phyloP scores from a whole-genome alignment of 495 filamentous ascomycete genomes.

The Diplogelasinospora grovesii region DNA sequence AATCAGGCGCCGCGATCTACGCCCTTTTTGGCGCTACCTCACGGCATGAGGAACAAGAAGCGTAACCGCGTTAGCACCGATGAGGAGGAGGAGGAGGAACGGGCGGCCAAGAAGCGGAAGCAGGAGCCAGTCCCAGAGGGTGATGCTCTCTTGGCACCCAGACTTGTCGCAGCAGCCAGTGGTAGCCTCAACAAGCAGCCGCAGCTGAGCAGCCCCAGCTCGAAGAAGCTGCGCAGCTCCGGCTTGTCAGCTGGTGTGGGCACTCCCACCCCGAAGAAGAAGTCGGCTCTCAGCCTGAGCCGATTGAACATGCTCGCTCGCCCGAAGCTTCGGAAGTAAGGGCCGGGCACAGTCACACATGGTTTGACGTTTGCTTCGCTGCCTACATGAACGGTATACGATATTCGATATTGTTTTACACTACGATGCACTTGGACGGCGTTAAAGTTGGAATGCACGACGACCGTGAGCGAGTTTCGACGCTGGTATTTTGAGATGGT shows the following conservation, averaged over 20 bases:
- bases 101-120: constrained; percentile 41
- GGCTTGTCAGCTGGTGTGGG: constrained; percentile 4
- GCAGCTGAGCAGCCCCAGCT: constrained; percentile 10
- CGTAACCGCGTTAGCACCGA: constrained; percentile 48
- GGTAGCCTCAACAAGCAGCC: constrained; percentile 22
- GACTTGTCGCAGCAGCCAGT: constrained; percentile 19
- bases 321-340: constrained; percentile 44
- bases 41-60: constrained; percentile 72
- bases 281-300: constrained; percentile 42
- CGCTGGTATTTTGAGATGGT: too few species aligned
- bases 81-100: constrained; percentile 40
- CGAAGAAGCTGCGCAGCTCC: constrained; percentile 8
- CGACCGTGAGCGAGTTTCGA: too few species aligned
- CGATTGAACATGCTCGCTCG: constrained; percentile 47
- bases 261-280: constrained; percentile 41
- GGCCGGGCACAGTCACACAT: too few species aligned
- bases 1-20: constrained; percentile 33
- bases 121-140: constrained; percentile 42
- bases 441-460: too few species aligned
- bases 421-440: too few species aligned
- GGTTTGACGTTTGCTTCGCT: not conserved
- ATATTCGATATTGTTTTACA: too few species aligned
- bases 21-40: constrained; percentile 39
- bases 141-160: constrained; percentile 35
- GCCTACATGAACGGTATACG: too few species aligned